Conservation (phyloP, 2,329 filamentous ascomycete genomes). For the Iodosphaeria phyllophila region DNA sequence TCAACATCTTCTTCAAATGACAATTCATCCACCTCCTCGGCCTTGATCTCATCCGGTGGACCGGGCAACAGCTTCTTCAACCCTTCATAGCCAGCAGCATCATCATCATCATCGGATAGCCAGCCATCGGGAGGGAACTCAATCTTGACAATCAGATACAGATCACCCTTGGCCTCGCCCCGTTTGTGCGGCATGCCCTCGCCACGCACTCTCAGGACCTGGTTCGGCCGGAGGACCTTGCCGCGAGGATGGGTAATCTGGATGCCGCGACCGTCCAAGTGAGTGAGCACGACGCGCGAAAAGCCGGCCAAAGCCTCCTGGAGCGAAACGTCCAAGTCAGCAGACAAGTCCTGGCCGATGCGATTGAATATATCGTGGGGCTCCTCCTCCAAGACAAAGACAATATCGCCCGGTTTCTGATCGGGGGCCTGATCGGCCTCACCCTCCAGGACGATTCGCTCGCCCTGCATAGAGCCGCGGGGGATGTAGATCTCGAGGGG, state of each 20-base stretch:
- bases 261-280: conserved; percentile 86
- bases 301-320: conserved; percentile 78
- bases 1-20: conserved; percentile 69
- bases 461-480: conserved; percentile 67
- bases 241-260: conserved; percentile 63
- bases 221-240: conserved; percentile 63
- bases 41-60: conserved; percentile 38
- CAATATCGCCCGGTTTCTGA: conserved; percentile 77
- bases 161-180: conserved; percentile 65
- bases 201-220: conserved; percentile 68
- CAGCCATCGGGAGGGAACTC: conserved; percentile 80
- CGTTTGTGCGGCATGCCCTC: conserved; percentile 94
- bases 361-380: conserved; percentile 68
- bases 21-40: conserved; percentile 71
- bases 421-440: conserved; percentile 88
- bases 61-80: conserved; percentile 61
- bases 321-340: conserved; percentile 63
- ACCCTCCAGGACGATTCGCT: conserved; percentile 76
- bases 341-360: conserved; percentile 67
- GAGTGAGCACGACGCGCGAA: conserved; percentile 73
- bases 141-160: conserved; percentile 74
- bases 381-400: conserved; percentile 73
- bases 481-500: conserved; percentile 93
- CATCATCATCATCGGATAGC: conserved; percentile 51
- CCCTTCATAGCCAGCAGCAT: conserved; percentile 50